Percentiles rank a stretch among this genome's conserved stretches.
phyloP scores from a whole-genome alignment of 306 rosid species.

The Trifolium repens region DNA sequence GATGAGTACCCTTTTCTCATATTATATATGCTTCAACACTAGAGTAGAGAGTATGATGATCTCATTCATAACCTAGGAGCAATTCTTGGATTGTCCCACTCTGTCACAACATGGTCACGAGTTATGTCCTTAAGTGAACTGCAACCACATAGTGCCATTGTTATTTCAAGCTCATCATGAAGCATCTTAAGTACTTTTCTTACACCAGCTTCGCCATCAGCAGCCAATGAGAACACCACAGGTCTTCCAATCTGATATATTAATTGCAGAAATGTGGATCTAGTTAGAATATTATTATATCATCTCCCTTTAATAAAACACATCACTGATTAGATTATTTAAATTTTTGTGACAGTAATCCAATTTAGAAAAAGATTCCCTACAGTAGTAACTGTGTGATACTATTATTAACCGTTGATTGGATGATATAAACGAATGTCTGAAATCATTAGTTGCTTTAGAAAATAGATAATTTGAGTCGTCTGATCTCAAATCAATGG shows the following conservation, averaged over 20 bases:
- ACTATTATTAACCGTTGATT: too few relatives aligned
- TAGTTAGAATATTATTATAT: too few relatives aligned
- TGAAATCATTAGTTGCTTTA: too few relatives aligned
- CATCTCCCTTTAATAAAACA: too few relatives aligned
- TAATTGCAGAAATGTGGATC: too few relatives aligned
- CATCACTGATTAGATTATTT: too few relatives aligned
- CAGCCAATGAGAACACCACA: conserved; percentile 85
- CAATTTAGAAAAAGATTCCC: too few relatives aligned
- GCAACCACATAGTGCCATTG: conserved; percentile 92
- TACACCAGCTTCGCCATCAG: conserved; percentile 92
- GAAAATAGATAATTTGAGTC: neutral
- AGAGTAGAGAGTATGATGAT: neutral
- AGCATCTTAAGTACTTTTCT: conserved; percentile 82
- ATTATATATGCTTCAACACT: neutral
- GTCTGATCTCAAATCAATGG: neutral
- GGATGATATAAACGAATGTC: too few relatives aligned
- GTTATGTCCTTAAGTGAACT: conserved; percentile 84
- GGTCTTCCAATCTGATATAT: conserved; percentile 97
- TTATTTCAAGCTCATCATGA: conserved; percentile 79
- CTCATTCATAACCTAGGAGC: conserved; percentile 41
- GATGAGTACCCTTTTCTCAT: neutral
- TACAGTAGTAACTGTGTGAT: too few relatives aligned
- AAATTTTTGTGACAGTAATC: too few relatives aligned
- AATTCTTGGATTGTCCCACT: conserved; percentile 69
- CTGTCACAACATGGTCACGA: conserved; percentile 65